Percentiles rank a stretch among this genome's conserved stretches.
phyloP scores from a whole-genome alignment of 2,329 filamentous ascomycete genomes.

The Corinectria fuckeliana region DNA sequence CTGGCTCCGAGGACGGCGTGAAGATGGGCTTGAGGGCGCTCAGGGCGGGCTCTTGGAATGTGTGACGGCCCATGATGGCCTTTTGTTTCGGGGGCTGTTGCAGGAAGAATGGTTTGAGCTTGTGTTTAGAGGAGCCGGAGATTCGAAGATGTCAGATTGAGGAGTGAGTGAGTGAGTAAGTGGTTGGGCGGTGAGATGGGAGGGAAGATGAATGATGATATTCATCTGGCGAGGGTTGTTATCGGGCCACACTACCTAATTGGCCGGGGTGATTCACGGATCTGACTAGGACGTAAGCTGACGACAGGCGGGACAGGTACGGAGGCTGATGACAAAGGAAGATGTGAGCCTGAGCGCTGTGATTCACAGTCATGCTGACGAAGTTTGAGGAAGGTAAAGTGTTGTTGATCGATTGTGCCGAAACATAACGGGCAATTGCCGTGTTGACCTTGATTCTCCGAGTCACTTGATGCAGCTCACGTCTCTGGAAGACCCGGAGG shows the following conservation, averaged over 20 bases:
- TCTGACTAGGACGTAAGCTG: background rate
- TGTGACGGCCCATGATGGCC: slow-evolving; percentile 21
- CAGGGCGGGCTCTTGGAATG: slow-evolving; percentile 23
- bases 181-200: background rate
- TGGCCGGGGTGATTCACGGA: background rate
- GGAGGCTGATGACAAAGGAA: too few species aligned
- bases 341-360: too few species aligned
- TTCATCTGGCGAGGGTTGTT: background rate
- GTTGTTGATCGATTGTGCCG: too few species aligned
- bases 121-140: background rate
- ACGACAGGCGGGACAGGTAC: too few species aligned
- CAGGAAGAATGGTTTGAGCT: background rate
- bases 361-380: background rate
- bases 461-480: background rate
- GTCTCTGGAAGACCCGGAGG: background rate
- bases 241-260: background rate
- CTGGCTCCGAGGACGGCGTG: slow-evolving; percentile 22
- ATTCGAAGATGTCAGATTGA: background rate
- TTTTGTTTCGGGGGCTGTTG: background rate
- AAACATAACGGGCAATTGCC: background rate
- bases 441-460: background rate
- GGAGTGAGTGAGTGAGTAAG: too few species aligned
- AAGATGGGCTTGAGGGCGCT: slow-evolving; percentile 44
- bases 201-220: background rate
- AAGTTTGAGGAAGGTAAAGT: background rate